Evolutionary conservation across 2,329 filamentous ascomycete species (phyloP).

Genomic region (Mariannaea sp.): DNA sequence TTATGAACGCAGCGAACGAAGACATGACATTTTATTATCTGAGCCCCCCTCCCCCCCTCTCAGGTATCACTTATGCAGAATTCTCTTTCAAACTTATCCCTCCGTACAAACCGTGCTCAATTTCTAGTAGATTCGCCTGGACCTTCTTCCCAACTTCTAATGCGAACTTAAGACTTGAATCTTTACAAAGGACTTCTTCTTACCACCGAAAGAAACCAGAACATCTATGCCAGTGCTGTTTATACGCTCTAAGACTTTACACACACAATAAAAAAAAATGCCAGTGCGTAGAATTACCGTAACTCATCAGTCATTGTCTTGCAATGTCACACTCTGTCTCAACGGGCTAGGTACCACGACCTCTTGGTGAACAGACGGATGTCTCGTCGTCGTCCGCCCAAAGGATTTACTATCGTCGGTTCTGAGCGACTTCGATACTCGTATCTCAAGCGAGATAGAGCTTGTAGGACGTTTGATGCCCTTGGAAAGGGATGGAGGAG

Average conservation of each 20-base stretch:
- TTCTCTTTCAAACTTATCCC: too few relatives aligned
- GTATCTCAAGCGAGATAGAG: constrained; percentile 19
- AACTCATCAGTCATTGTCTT: constrained; percentile 6
- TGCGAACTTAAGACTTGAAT: too few relatives aligned
- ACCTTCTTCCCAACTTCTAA: too few relatives aligned
- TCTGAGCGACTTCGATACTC: constrained; percentile 6
- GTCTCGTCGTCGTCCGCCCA: background rate
- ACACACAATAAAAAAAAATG: too few relatives aligned
- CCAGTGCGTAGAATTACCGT: too few relatives aligned
- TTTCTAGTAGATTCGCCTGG: too few relatives aligned
- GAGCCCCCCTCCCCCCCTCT: background rate
- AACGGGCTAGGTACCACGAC: constrained; percentile 23
- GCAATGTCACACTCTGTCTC: constrained; percentile 14
- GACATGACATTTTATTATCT: background rate
- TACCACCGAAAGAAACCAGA: too few relatives aligned
- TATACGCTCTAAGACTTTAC: too few relatives aligned
- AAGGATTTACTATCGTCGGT: background rate
- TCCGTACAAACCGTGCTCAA: too few relatives aligned
- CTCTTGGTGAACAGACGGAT: background rate
- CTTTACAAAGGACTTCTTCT: too few relatives aligned
- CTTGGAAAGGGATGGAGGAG: background rate
- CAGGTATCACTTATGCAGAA: too few relatives aligned
- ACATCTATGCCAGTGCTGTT: too few relatives aligned
- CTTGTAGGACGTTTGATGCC: constrained; percentile 13
- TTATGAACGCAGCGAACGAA: background rate